A percentile compares a stretch with the other conserved stretches of the same genome.
These are phyloP conservation scores for Panaeolus cyanescens DNA, from an alignment of 768 basidiomycete species.

Conservation along the genomic window DNA sequence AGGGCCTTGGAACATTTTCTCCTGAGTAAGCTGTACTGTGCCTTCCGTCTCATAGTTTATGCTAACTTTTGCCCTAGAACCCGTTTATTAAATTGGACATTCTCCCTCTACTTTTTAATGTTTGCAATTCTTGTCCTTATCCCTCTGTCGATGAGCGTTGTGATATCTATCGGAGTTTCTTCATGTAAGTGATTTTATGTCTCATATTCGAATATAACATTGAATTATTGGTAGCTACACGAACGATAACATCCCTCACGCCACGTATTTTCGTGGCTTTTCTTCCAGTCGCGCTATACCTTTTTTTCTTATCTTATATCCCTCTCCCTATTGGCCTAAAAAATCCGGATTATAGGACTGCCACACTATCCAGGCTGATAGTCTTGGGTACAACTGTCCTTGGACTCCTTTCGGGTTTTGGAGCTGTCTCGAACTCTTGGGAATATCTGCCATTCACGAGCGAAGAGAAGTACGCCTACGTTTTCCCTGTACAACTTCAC, in stretches of 20 bases:
- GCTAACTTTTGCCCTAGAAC: constrained; percentile 38
- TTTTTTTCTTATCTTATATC: constrained; percentile 64
- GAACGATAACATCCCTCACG: constrained; percentile 22
- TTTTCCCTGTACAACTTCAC: background rate
- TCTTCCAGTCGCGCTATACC: constrained; percentile 53
- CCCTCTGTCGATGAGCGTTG: constrained; percentile 63
- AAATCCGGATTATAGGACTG: constrained; percentile 42
- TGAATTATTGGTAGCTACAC: background rate
- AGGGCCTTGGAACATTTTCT: constrained; percentile 57
- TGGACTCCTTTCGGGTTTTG: constrained; percentile 81
- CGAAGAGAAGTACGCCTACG: constrained; percentile 21
- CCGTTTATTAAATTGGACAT: constrained; percentile 67
- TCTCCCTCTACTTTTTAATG: constrained; percentile 65
- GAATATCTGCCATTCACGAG: constrained; percentile 49
- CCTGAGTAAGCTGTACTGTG: constrained; percentile 44
- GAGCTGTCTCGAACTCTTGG: constrained; percentile 72
- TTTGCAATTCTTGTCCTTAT: constrained; percentile 63
- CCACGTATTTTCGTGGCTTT: constrained; percentile 44
- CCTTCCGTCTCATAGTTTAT: background rate
- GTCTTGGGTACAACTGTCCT: constrained; percentile 79
- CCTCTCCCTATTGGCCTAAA: constrained; percentile 60
- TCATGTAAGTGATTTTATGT: background rate
- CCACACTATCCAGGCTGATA: constrained; percentile 62
- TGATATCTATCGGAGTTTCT: constrained; percentile 45
- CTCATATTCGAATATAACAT: background rate